Percentiles rank a stretch among this genome's conserved stretches.
phyloP scores from a whole-genome alignment of 345 rosid genomes.

The Syzygium grande region DNA sequence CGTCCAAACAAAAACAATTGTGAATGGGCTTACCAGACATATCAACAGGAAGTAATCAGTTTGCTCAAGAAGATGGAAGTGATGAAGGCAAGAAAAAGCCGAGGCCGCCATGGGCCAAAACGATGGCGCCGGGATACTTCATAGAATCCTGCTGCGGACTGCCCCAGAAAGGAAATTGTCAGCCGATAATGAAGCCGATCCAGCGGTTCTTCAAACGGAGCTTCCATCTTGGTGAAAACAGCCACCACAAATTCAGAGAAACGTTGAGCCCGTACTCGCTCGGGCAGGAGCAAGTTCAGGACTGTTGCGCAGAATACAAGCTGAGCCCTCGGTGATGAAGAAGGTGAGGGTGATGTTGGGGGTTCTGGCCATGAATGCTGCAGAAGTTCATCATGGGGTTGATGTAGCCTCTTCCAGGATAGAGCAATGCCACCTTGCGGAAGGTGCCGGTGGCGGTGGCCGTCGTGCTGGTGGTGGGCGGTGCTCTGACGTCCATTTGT shows the following conservation, averaged over 20 bases:
- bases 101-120: constrained; percentile 12
- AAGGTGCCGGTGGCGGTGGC: neutral
- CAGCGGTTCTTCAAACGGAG: constrained; percentile 3
- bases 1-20: neutral
- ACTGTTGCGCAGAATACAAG: neutral
- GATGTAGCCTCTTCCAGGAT: constrained; percentile 23
- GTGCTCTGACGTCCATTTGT: neutral
- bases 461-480: neutral
- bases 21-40: neutral
- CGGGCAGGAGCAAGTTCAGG: constrained; percentile 10
- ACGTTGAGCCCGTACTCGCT: constrained; percentile 9
- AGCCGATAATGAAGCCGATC: constrained; percentile 13
- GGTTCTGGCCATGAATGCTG: constrained; percentile 6
- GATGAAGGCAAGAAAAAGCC: constrained; percentile 18
- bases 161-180: constrained; percentile 2
- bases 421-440: constrained; percentile 14
- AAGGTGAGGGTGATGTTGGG: constrained; percentile 12
- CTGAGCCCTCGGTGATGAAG: constrained; percentile 17
- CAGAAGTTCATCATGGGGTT: constrained; percentile 30
- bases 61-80: constrained; percentile 11
- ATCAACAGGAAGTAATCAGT: neutral
- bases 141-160: constrained; percentile 9
- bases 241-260: constrained; percentile 1
- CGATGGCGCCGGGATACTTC: constrained; percentile 36
- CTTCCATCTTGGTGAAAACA: constrained; percentile 14